A percentile compares a stretch with the other conserved stretches of the same genome.
phyloP scores from a whole-genome alignment of 306 rosid species.

The Dryas octopetala region DNA sequence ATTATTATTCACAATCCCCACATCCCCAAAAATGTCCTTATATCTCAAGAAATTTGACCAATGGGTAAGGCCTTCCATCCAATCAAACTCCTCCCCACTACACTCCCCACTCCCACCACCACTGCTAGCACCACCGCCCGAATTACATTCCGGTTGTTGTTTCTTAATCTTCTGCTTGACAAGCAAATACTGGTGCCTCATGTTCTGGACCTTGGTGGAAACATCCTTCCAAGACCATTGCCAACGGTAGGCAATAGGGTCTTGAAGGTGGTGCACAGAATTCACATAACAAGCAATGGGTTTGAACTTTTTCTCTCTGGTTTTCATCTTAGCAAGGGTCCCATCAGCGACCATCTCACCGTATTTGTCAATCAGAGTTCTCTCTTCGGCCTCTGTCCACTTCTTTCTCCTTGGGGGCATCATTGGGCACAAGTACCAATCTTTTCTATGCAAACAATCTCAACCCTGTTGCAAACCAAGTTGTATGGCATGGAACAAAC shows the following conservation, averaged over 20 bases:
- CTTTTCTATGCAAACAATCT: slow-evolving; percentile 21
- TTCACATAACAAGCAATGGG: slow-evolving; percentile 89
- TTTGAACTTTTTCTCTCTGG: slow-evolving; percentile 89
- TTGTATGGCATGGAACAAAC: slow-evolving; percentile 37
- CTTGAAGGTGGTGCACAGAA: slow-evolving; percentile 65
- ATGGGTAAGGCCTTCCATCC: slow-evolving; percentile 81
- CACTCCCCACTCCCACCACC: slow-evolving; percentile 41
- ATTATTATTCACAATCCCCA: slow-evolving; percentile 44
- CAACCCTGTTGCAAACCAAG: slow-evolving; percentile 26
- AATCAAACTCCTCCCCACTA: slow-evolving; percentile 74
- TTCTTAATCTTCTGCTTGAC: slow-evolving; percentile 97
- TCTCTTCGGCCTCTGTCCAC: slow-evolving; percentile 97
- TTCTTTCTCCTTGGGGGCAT: slow-evolving; percentile 90
- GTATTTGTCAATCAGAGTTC: slow-evolving; percentile 83
- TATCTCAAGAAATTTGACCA: slow-evolving; percentile 97
- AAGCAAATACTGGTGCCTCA: slow-evolving; percentile 93
- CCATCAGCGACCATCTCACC: slow-evolving; percentile 86
- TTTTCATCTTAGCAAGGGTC: slow-evolving; percentile 78
- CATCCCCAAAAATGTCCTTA: slow-evolving; percentile 93
- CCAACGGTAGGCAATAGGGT: slow-evolving; percentile 82
- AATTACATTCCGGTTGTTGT: slow-evolving; percentile 40
- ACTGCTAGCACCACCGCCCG: slow-evolving; percentile 20
- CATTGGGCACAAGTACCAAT: slow-evolving; percentile 33
- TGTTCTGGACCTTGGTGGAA: slow-evolving; percentile 95
- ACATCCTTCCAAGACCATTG: slow-evolving; percentile 98